Percentiles rank a stretch among this genome's conserved stretches.
Conservation (phyloP, 78 protist genomes). For the Acrasis kona region DNA sequence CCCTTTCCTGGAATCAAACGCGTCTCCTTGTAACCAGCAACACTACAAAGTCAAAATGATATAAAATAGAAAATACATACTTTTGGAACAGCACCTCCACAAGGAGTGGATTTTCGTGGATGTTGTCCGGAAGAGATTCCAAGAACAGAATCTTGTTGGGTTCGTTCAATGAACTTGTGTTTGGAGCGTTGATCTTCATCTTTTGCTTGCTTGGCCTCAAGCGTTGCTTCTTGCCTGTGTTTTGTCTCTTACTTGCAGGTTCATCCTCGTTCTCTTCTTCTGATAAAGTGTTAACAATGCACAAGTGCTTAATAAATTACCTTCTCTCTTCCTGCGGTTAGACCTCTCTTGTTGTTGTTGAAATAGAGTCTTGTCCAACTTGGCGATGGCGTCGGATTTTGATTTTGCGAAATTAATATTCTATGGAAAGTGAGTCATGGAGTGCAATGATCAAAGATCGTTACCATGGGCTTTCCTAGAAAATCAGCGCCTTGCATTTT, state of each 20-base stretch:
- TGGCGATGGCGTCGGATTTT: slow-evolving; percentile 74
- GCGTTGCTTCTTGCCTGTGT: background rate
- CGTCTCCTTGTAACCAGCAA: background rate
- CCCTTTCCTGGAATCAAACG: background rate
- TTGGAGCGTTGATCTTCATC: background rate
- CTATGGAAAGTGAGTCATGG: background rate
- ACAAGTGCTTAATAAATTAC: too few relatives aligned
- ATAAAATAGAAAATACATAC: slow-evolving; percentile 29
- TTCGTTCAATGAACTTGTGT: background rate
- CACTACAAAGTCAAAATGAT: slow-evolving; percentile 16
- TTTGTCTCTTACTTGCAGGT: too few relatives aligned
- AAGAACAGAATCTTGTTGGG: slow-evolving; percentile 66
- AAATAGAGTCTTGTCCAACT: slow-evolving; percentile 66
- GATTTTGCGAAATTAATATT: slow-evolving; percentile 38
- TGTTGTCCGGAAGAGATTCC: slow-evolving; percentile 64
- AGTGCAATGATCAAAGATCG: slow-evolving; percentile 4
- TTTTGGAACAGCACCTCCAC: slow-evolving; percentile 54
- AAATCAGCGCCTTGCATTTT: slow-evolving; percentile 72
- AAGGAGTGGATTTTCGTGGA: slow-evolving; percentile 46
- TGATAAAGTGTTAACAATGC: too few relatives aligned
- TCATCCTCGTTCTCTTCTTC: too few relatives aligned
- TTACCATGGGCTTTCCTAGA: slow-evolving; percentile 69
- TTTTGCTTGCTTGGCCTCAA: background rate
- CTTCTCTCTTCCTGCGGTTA: slow-evolving; percentile 5
- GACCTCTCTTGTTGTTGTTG: slow-evolving; percentile 9